These are phyloP conservation scores for Metrosideros polymorpha DNA, from an alignment of 441 rosid genomes.

Conservation along the genomic window DNA sequence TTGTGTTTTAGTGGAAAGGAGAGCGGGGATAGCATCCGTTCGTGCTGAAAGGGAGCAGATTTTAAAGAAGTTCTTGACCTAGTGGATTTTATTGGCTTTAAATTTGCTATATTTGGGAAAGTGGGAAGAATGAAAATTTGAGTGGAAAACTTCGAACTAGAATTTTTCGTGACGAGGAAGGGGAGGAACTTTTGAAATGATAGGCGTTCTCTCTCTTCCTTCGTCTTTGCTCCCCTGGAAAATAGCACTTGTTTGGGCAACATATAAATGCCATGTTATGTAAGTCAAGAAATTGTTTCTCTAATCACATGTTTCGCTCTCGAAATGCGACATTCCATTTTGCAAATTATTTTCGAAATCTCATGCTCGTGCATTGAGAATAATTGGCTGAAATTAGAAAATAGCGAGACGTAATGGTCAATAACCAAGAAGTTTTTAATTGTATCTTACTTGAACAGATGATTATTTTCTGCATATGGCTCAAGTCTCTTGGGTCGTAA, in stretches of 20 bases:
- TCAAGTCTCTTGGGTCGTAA: rapidly evolving
- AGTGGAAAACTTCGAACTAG: neutral
- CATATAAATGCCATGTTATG: neutral
- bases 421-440: neutral
- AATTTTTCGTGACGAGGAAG: neutral
- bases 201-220: too few species aligned
- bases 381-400: neutral
- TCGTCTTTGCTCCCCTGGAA: too few species aligned
- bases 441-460: neutral
- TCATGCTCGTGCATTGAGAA: neutral
- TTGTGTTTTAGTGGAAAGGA: too few species aligned
- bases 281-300: rapidly evolving
- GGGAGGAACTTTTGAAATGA: neutral
- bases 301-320: neutral
- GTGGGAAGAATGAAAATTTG: neutral
- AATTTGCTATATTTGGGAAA: neutral
- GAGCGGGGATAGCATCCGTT: neutral
- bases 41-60: neutral
- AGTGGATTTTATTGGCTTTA: neutral
- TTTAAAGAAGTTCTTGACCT: neutral
- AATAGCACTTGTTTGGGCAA: too few species aligned
- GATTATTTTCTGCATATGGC: neutral
- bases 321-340: neutral
- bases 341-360: neutral
- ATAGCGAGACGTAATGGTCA: neutral